These are phyloP conservation scores for Fusarium mangiferae DNA, from an alignment of 2,329 filamentous ascomycete genomes.

Conservation along the genomic window DNA sequence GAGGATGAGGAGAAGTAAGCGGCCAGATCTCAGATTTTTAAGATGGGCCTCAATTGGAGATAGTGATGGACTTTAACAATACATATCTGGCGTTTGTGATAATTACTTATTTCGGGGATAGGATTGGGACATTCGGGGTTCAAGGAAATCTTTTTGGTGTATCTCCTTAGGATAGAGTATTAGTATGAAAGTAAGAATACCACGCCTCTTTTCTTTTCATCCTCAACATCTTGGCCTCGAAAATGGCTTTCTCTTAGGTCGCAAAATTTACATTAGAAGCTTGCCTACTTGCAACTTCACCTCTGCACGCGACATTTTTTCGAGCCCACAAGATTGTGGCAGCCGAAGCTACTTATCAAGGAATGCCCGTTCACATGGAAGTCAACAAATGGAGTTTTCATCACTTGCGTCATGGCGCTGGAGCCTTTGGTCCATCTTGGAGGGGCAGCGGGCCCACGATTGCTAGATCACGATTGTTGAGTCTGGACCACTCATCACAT, in stretches of 20 bases:
- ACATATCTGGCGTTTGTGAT: conserved; percentile 28
- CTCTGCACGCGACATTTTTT: background rate
- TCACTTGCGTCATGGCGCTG: conserved; percentile 24
- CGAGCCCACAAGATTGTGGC: background rate
- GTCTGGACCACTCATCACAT: conserved; percentile 17
- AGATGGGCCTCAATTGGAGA: background rate
- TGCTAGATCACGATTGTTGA: conserved; percentile 33
- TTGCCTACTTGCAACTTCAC: background rate
- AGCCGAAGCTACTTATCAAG: background rate
- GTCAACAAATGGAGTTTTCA: background rate
- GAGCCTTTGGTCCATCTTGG: conserved; percentile 27
- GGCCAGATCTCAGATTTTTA: background rate
- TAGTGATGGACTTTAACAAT: conserved; percentile 7
- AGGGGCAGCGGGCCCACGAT: conserved; percentile 13
- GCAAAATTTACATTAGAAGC: background rate
- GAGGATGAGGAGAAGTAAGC: conserved; percentile 17
- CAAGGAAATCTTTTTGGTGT: conserved; percentile 9
- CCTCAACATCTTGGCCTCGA: background rate
- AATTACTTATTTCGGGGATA: conserved; percentile 18
- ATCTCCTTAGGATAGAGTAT: conserved; percentile 1
- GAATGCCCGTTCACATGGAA: background rate
- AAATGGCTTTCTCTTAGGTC: background rate
- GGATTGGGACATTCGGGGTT: conserved; percentile 15
- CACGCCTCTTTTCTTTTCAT: background rate
- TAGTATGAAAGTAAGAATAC: conserved; percentile 2